Base-by-base conservation (phyloP, 306 rosid species). In the Rubus parviflorus region DNA sequence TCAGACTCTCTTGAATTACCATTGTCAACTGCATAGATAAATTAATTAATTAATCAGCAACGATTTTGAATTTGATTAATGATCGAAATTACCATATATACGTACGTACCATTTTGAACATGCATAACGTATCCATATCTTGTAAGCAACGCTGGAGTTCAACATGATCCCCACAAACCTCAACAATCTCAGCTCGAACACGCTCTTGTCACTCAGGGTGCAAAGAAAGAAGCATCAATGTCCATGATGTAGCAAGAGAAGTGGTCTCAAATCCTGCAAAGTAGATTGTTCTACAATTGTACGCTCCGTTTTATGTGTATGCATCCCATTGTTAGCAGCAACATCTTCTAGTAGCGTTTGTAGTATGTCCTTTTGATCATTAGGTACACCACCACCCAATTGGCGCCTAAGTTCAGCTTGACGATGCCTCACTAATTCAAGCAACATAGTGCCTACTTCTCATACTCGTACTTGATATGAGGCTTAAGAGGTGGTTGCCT, bases 261-360 rank as follows among this genome's bases (percentile, higher is more conserved):
- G 80, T 76, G 16, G 67, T 76, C 47, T 76, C 74, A 38, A 48
- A 62, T 56, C 80, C 80, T 3, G 38, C 80, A 42, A 76, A 76
- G 80, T 66, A 76, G 57, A 69, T 19, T 3, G 57, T 46, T 66
- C 52, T 69, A n/a, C 76, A 78, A 48, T 25, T 48, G 13, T 70
- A 7, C 8, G 20, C 12, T 47, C 58, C 14, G 13, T 23, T 25
- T 70, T 68, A 30, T 12, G 72, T 8, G 43, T 16, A 16, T 42
- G 48, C 53, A 4, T 68, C 8, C 46, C 72, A 68, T 30, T 11
- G 52, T 35, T 20, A 66, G 20, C 40, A 12, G 52, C 73, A 70
- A 58, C 60, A 47, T 25, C 47, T 46, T 46, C 57, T 0, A 70
- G 58, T 25, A 70, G 7, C 53, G 3, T 46, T 45, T 68, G 74